These are phyloP conservation scores for Trifolium fragiferum DNA, from an alignment of 306 rosid genomes.

Conservation along the genomic window DNA sequence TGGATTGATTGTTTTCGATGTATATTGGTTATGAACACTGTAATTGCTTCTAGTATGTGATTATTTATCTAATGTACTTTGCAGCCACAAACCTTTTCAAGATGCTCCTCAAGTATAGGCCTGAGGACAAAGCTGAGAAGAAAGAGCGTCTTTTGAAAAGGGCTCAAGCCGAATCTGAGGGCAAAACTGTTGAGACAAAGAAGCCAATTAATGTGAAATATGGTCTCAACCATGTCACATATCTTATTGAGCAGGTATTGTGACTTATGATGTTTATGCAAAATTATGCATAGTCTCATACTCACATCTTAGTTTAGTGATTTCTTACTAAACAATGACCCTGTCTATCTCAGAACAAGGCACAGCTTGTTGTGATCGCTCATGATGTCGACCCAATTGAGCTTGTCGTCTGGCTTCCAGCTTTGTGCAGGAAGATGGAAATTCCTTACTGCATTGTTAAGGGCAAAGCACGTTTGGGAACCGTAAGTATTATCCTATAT, in stretches of 20 bases:
- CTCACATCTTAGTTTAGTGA: neutral
- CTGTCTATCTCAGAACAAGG: constrained; percentile 57
- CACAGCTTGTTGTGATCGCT: constrained; percentile 80
- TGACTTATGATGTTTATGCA: neutral
- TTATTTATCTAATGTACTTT: neutral
- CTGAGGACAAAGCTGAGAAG: constrained; percentile 81
- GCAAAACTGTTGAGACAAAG: constrained; percentile 64
- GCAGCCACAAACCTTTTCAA: constrained; percentile 77
- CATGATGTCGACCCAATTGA: constrained; percentile 91
- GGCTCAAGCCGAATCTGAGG: constrained; percentile 79
- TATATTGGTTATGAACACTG: neutral
- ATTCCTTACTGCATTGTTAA: constrained; percentile 84
- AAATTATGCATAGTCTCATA: no score
- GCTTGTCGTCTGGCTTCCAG: constrained; percentile 84
- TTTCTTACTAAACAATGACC: neutral
- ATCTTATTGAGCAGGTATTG: constrained; percentile 73
- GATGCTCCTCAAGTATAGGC: constrained; percentile 81
- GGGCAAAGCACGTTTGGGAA: constrained; percentile 78
- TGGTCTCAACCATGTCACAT: constrained; percentile 82
- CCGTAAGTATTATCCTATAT: constrained; percentile 44
- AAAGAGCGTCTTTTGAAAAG: constrained; percentile 76
- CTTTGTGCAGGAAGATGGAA: constrained; percentile 85
- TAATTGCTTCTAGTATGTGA: neutral
- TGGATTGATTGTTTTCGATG: neutral
- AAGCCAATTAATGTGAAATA: constrained; percentile 80